phyloP scores from a whole-genome alignment of 768 basidiomycete genomes.

The Boletus tomentosulus region DNA sequence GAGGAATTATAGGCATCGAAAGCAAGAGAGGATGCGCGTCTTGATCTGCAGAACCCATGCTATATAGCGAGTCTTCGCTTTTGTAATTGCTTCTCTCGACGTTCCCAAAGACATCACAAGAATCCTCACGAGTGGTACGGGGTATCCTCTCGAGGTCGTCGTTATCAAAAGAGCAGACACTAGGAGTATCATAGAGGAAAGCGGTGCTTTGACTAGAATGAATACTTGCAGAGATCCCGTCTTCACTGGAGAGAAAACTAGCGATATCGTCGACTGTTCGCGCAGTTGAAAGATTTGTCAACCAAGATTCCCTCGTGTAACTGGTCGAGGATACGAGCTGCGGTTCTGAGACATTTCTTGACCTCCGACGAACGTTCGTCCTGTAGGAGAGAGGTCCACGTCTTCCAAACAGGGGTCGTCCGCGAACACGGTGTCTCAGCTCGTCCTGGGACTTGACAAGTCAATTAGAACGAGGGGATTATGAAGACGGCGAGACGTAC shows the following conservation, averaged over 20 bases:
- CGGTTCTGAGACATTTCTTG: conserved; percentile 24
- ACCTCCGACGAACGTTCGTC: neutral
- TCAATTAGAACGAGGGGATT: neutral
- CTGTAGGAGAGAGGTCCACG: neutral
- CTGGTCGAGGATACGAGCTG: conserved; percentile 18
- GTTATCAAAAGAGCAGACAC: neutral
- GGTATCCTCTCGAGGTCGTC: neutral
- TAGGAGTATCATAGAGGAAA: neutral
- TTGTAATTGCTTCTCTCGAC: neutral
- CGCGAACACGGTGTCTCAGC: neutral
- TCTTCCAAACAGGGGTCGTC: neutral
- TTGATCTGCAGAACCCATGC: conserved; percentile 24
- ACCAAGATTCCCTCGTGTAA: conserved; percentile 17
- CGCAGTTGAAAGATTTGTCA: conserved; percentile 6
- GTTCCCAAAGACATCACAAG: neutral
- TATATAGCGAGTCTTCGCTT: conserved; percentile 23
- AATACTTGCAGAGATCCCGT: neutral
- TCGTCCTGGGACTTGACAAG: neutral
- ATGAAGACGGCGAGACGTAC: conserved; percentile 5
- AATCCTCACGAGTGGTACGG: neutral
- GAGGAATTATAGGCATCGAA: conserved; percentile 28
- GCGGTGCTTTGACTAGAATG: conserved; percentile 1
- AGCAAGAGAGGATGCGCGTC: conserved; percentile 20
- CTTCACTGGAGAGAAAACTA: neutral
- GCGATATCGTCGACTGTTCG: conserved; percentile 10